Evolutionary conservation across 352 stramenopile genomes (phyloP).

Genomic region (Globisporangium spiculum): DNA sequence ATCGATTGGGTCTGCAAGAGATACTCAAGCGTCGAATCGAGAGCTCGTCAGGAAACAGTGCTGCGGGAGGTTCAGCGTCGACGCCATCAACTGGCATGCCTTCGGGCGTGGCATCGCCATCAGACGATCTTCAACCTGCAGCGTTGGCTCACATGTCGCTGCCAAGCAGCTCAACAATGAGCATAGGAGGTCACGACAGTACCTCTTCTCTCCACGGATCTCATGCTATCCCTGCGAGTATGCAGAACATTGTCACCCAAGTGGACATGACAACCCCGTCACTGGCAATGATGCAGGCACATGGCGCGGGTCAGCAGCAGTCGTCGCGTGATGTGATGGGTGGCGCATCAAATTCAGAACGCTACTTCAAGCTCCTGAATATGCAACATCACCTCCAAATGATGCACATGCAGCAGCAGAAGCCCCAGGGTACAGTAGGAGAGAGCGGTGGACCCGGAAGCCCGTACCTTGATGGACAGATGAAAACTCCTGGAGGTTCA

Average conservation of each 20-base stretch:
- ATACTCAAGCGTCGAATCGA: conserved; percentile 83
- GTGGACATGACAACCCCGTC: conserved; percentile 20
- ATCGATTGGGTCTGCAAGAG: conserved; percentile 84
- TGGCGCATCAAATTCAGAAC: conserved; percentile 53
- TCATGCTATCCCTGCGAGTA: conserved; percentile 5
- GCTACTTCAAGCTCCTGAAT: conserved; percentile 82
- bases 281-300: conserved; percentile 32
- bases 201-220: neutral
- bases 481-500: conserved; percentile 36
- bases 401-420: conserved; percentile 77
- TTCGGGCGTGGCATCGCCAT: neutral
- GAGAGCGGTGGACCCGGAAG: conserved; percentile 28
- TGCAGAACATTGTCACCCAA: conserved; percentile 10
- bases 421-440: conserved; percentile 34
- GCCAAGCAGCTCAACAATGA: conserved; percentile 1
- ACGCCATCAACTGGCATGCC: neutral
- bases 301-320: conserved; percentile 27
- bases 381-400: conserved; percentile 87
- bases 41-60: conserved; percentile 15
- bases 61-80: conserved; percentile 9
- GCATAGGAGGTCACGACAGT: conserved; percentile 4
- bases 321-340: conserved; percentile 44
- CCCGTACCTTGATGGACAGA: conserved; percentile 49
- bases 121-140: conserved; percentile 18
- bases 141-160: conserved; percentile 7